Conservation (phyloP, 768 basidiomycete genomes). For the Russula abietina region DNA sequence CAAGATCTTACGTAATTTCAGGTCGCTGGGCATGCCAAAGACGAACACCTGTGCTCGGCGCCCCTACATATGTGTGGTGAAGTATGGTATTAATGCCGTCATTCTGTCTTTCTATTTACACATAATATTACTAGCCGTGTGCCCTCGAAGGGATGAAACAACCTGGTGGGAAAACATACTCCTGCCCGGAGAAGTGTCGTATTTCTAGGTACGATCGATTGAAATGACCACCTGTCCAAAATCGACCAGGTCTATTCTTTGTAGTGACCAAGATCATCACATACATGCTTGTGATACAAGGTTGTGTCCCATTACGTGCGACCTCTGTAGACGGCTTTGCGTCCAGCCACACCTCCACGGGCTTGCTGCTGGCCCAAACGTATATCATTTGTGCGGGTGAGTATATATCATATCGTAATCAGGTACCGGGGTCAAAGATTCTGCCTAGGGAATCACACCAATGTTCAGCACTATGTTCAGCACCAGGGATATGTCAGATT, state of each 20-base stretch:
- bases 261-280: constrained; percentile 43
- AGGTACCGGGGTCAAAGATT: not conserved
- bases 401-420: constrained; percentile 10
- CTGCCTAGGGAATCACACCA: constrained; percentile 44
- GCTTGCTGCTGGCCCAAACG: constrained; percentile 30
- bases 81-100: constrained; percentile 30
- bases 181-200: constrained; percentile 17
- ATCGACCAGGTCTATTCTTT: not conserved
- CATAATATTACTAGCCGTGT: constrained; percentile 13
- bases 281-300: constrained; percentile 47
- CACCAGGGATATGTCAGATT: constrained; percentile 51
- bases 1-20: constrained; percentile 25
- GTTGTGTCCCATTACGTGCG: constrained; percentile 49
- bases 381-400: constrained; percentile 55
- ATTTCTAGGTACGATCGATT: constrained; percentile 3
- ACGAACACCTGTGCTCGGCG: constrained; percentile 50
- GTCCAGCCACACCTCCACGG: constrained; percentile 47
- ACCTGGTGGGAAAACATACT: constrained; percentile 7
- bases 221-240: not conserved
- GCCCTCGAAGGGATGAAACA: constrained; percentile 11
- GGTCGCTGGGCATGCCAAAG: constrained; percentile 43
- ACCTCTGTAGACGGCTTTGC: constrained; percentile 52
- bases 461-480: constrained; percentile 40
- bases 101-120: not conserved
- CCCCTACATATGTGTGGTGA: constrained; percentile 51